Evolutionary conservation across 2,329 filamentous ascomycete genomes (phyloP).

Genomic region (Pleomassaria siparia): DNA sequence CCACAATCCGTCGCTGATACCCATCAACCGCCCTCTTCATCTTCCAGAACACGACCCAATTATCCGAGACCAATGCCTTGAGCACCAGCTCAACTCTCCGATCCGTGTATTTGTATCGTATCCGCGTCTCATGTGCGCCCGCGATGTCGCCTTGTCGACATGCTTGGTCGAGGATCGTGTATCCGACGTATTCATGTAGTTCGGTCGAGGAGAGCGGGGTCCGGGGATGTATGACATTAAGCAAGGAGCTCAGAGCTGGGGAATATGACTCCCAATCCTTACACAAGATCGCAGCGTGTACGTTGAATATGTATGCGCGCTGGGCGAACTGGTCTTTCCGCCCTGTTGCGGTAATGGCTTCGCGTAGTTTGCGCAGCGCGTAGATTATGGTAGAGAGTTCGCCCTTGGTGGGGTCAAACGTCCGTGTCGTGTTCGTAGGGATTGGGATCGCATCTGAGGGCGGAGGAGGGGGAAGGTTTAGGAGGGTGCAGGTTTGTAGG

Average conservation of each 20-base stretch:
- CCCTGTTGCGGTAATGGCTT: conserved; percentile 79
- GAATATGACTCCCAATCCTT: conserved; percentile 87
- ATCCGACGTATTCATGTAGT: conserved; percentile 75
- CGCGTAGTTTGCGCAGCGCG: conserved; percentile 87
- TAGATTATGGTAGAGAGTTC: conserved; percentile 75
- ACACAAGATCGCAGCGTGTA: conserved; percentile 78
- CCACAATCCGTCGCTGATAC: conserved; percentile 76
- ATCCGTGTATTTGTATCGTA: conserved; percentile 64
- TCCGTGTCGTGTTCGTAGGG: conserved; percentile 22
- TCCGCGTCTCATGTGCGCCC: conserved; percentile 69
- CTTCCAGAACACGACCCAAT: conserved; percentile 78
- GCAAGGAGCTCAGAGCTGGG: conserved; percentile 77
- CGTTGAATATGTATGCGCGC: conserved; percentile 89
- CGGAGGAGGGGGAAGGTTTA: conserved; percentile 8
- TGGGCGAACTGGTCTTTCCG: conserved; percentile 79
- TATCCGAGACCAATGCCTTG: conserved; percentile 71
- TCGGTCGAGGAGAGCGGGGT: conserved; percentile 72
- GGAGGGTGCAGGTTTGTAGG: conserved; percentile 10
- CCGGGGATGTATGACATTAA: conserved; percentile 68
- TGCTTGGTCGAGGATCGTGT: conserved; percentile 83
- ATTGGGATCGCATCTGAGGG: conserved; percentile 17
- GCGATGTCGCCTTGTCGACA: conserved; percentile 77
- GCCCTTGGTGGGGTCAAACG: conserved; percentile 40
- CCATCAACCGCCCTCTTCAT: conserved; percentile 74
- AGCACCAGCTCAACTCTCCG: conserved; percentile 70